Percentiles rank a stretch among this genome's conserved stretches.
These are phyloP conservation scores for Tolypocladium amazonense DNA, from an alignment of 2,329 filamentous ascomycete genomes.

Conservation along the genomic window DNA sequence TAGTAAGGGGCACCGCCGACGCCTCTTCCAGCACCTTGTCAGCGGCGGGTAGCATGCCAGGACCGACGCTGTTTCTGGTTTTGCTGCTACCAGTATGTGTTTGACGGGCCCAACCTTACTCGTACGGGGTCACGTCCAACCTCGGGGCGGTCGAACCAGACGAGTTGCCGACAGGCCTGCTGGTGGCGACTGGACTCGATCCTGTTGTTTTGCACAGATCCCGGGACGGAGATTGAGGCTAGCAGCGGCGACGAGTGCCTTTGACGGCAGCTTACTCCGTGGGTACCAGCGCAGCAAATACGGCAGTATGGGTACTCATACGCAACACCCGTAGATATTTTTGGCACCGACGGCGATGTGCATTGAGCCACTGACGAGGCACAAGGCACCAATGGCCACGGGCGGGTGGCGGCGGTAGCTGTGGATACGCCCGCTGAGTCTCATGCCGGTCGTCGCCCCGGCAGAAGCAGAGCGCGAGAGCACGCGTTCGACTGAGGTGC, in stretches of 20 bases:
- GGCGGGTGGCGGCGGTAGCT: not conserved
- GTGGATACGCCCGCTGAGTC: not conserved
- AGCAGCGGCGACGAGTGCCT: not conserved
- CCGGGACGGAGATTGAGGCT: not conserved
- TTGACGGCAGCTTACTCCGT: too few species aligned
- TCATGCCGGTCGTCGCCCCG: not conserved
- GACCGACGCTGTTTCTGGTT: not conserved
- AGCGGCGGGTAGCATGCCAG: not conserved
- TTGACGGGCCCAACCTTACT: not conserved
- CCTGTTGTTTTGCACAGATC: not conserved
- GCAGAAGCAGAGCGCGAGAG: not conserved
- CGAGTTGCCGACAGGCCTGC: not conserved
- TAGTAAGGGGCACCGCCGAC: not conserved
- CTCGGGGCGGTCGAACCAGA: not conserved
- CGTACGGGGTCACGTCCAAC: not conserved
- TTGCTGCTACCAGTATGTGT: not conserved
- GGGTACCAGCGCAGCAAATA: not conserved
- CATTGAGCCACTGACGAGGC: not conserved
- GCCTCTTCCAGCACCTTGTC: not conserved
- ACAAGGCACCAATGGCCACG: not conserved
- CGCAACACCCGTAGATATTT: not conserved
- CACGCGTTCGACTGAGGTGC: not conserved
- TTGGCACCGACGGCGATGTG: not conserved
- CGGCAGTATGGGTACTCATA: not conserved
- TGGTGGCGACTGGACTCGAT: not conserved